Evolutionary conservation across 768 basidiomycete genomes (phyloP), one percentile per base, ranked within the genome.

Genomic region (Fomitopsis pulvina): DNA sequence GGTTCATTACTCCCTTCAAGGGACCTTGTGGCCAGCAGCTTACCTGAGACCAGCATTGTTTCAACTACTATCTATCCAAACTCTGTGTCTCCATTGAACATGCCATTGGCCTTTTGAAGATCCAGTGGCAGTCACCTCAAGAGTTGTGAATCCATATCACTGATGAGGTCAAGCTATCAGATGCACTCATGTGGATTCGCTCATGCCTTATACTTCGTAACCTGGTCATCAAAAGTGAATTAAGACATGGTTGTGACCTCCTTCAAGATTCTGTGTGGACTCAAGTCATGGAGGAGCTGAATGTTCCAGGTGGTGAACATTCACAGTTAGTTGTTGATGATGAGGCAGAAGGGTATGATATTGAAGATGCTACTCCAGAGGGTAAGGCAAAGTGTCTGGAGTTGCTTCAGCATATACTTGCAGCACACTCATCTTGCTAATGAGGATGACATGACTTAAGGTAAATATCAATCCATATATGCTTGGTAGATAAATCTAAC

Each of bases 1-100:
- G 45, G 45, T 28, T 20, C n/a, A 34, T 46, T 22, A 30, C 55
- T 21, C 64, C 63, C 26, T 64, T 58, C 44, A 64, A 64, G 44
- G 47, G 16, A 24, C 45, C 45, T 5, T n/a, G 25, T 12, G 55
- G 52, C 27, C 22, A 12, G 4, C 9, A 18, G 16, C 26, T 42
- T n/a, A 16, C 30, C 22, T 12, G 7, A 6, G 48, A 49, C 0
- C 47, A 56, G 21, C 12, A 38, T 7, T 11, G 6, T 2, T 41
- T 41, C 46, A 52, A 52, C 24, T 42, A 39, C 16, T 29, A 41
- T 21, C 24, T 54, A 4, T 54, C 52, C 18, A 18, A 26, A 24
- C 38, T 57, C 21, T 39, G 46, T 1, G 51, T 54, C 2, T 12
- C 32, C 4, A 47, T 37, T 8, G 55, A 57, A 27, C 55, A 57